phyloP scores from a whole-genome alignment of 805 yeast genomes.

The Citeromyces matritensis region DNA sequence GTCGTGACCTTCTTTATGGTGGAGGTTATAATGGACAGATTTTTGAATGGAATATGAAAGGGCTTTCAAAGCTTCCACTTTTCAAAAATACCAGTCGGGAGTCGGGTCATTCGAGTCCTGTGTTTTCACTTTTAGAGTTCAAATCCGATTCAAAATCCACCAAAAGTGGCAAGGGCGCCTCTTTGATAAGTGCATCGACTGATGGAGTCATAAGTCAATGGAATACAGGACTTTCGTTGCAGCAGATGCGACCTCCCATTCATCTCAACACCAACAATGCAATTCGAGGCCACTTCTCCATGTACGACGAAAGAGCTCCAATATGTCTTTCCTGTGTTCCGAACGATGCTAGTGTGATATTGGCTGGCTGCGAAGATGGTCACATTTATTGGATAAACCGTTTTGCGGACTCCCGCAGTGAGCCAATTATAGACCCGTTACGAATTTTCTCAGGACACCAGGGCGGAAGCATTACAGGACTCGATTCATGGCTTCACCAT shows the following conservation, averaged over 20 bases:
- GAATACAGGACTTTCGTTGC: slow-evolving; percentile 2
- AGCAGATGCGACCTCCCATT: slow-evolving; percentile 3
- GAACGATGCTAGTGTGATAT: slow-evolving; percentile 12
- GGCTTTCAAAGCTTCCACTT: background rate
- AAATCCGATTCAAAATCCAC: slow-evolving; percentile 6
- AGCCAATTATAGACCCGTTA: slow-evolving; percentile 10
- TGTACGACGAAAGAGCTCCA: slow-evolving; percentile 15
- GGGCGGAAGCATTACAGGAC: slow-evolving; percentile 16
- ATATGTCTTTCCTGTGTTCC: slow-evolving; percentile 10
- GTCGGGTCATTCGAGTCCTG: slow-evolving; percentile 9
- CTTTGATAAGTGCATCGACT: slow-evolving; percentile 1
- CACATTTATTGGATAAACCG: slow-evolving; percentile 14
- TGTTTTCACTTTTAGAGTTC: background rate
- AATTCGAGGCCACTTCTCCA: slow-evolving; percentile 2
- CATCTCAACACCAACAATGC: slow-evolving; percentile 3
- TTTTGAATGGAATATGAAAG: slow-evolving; percentile 22
- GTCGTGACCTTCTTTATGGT: slow-evolving; percentile 25
- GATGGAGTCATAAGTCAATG: slow-evolving; percentile 2
- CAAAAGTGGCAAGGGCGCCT: background rate
- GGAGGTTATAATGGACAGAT: slow-evolving; percentile 35
- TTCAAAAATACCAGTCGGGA: slow-evolving; percentile 6
- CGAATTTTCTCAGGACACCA: slow-evolving; percentile 12
- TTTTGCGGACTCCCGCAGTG: slow-evolving; percentile 12
- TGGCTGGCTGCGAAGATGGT: slow-evolving; percentile 22
- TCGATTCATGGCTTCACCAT: slow-evolving; percentile 2